Percentiles rank a stretch among this genome's conserved stretches.
Evolutionary conservation across 495 filamentous ascomycete genomes (phyloP).

Genomic region (Podospora sp.): DNA sequence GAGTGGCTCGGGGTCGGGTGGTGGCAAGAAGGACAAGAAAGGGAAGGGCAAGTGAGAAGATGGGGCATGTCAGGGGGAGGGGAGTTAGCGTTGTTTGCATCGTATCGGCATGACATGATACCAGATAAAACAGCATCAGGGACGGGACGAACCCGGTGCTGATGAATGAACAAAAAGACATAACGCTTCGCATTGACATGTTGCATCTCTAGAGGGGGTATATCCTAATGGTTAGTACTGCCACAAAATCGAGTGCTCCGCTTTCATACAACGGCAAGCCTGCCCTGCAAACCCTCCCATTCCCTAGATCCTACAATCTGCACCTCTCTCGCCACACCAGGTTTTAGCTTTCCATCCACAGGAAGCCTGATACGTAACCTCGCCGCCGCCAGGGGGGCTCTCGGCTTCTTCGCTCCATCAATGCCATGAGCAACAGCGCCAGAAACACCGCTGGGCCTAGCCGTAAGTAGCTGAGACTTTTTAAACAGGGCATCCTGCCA

Average conservation of each 20-base stretch:
- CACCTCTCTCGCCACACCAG: slow-evolving; percentile 34
- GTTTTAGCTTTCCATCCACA: slow-evolving; percentile 39
- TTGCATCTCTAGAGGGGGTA: slow-evolving; percentile 13
- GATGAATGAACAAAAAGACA: background rate
- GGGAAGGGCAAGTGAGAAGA: slow-evolving; percentile 44
- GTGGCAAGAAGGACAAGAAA: slow-evolving; percentile 51
- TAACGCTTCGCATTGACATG: slow-evolving; percentile 18
- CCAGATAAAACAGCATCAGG: slow-evolving; percentile 3
- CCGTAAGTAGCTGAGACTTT: slow-evolving; percentile 36
- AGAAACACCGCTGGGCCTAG: background rate
- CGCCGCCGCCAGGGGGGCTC: slow-evolving; percentile 44
- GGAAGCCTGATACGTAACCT: slow-evolving; percentile 51
- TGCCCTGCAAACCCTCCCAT: slow-evolving; percentile 47
- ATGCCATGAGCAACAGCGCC: background rate
- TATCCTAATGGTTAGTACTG: slow-evolving; percentile 17
- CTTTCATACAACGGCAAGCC: slow-evolving; percentile 21
- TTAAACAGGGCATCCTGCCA: slow-evolving; percentile 44
- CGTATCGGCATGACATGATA: background rate
- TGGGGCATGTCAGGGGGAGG: background rate
- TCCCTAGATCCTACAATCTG: slow-evolving; percentile 47
- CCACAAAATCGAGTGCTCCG: slow-evolving; percentile 9
- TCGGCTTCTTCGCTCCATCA: slow-evolving; percentile 29
- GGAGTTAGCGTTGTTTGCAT: background rate
- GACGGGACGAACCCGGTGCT: background rate
- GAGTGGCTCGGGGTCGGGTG: slow-evolving; percentile 28